Evolutionary conservation across 192 early-diverging fungal species (phyloP).

Genomic region (Linderina pennispora): DNA sequence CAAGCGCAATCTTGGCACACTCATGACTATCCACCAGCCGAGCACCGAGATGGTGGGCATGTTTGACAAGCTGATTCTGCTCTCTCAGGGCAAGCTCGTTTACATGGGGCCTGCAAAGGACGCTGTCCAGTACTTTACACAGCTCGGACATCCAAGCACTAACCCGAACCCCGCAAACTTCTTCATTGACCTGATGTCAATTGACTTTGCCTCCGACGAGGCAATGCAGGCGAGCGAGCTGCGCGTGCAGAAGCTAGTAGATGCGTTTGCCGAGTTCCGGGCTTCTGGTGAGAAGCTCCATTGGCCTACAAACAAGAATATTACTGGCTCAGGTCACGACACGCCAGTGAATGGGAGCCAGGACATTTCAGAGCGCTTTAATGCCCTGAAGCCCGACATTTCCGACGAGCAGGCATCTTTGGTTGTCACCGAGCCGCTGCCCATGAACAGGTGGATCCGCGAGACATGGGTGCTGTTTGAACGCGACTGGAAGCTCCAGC

Average conservation of each 20-base stretch:
- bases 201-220: conserved; percentile 14
- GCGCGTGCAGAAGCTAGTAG: conserved; percentile 5
- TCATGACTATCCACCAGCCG: conserved; percentile 80
- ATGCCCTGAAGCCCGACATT: background rate
- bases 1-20: conserved; percentile 48
- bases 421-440: conserved; percentile 3
- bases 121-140: conserved; percentile 18
- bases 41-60: conserved; percentile 58
- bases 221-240: background rate
- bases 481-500: conserved; percentile 16
- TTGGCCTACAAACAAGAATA: background rate
- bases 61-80: conserved; percentile 65
- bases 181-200: conserved; percentile 43
- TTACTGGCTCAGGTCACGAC: background rate
- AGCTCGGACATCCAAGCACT: conserved; percentile 36
- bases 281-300: background rate
- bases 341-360: background rate
- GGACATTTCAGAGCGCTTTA: background rate
- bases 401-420: background rate
- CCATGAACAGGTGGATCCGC: conserved; percentile 15
- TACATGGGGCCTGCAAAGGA: conserved; percentile 36
- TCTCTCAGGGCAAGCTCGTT: conserved; percentile 48
- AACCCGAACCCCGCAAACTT: conserved; percentile 56
- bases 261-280: background rate
- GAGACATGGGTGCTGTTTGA: conserved; percentile 33